Percentiles rank a stretch among this genome's conserved stretches.
Conservation (phyloP, 2,329 filamentous ascomycete species). For the Septoria linicola region DNA sequence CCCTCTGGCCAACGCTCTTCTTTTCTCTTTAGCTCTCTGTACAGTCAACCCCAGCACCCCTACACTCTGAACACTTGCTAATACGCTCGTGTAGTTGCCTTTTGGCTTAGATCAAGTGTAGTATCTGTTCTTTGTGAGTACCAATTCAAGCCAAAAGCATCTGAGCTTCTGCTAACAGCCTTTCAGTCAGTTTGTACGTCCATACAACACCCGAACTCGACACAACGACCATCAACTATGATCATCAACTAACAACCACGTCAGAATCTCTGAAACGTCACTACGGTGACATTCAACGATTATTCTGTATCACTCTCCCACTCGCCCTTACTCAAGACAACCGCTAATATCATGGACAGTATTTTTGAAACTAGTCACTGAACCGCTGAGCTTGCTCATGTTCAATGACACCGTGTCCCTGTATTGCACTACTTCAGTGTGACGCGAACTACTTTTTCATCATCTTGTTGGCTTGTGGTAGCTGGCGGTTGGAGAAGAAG, state of each 20-base stretch:
- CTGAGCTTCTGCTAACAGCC: background rate
- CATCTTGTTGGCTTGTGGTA: background rate
- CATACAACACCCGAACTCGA: too few relatives aligned
- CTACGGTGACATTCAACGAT: constrained; percentile 1
- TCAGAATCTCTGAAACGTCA: background rate
- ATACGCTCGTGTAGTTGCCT: background rate
- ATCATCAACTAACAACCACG: background rate
- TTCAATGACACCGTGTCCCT: constrained; percentile 5
- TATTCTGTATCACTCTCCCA: background rate
- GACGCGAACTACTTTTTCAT: constrained; percentile 10
- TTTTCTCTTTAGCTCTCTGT: constrained; percentile 13
- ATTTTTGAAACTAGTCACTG: constrained; percentile 7
- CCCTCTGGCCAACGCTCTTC: constrained; percentile 3
- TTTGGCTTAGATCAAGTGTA: constrained; percentile 18
- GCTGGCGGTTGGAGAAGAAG: constrained; percentile 4
- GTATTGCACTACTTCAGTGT: background rate
- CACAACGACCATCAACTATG: background rate
- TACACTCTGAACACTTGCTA: background rate
- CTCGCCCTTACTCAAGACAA: background rate
- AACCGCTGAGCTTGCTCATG: constrained; percentile 9
- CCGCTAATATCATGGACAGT: background rate
- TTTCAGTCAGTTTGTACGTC: background rate
- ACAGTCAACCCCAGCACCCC: too few relatives aligned
- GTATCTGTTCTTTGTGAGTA: background rate
- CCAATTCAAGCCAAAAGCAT: background rate